Evolutionary conservation across 1,284 basidiomycete genomes (phyloP).

Genomic region (Leccinum griseonigrum): DNA sequence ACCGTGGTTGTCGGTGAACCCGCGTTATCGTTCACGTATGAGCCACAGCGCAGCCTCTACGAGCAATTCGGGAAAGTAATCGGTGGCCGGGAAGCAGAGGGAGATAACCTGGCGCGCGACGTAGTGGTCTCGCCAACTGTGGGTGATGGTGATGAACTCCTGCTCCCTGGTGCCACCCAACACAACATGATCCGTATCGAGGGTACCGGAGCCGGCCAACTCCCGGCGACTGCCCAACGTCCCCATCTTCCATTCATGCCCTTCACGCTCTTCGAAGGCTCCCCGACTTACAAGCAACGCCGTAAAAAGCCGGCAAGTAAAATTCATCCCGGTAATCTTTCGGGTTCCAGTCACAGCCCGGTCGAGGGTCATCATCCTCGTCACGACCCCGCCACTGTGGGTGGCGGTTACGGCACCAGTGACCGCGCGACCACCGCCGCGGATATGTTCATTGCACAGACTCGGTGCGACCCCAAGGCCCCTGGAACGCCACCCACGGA

Average conservation of each 20-base stretch:
- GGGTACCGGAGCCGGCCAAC: slow-evolving; percentile 12
- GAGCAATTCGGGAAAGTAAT: slow-evolving; percentile 76
- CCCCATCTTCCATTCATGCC: slow-evolving; percentile 55
- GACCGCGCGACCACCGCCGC: slow-evolving; percentile 46
- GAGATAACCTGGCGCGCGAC: slow-evolving; percentile 46
- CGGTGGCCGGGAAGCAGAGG: slow-evolving; percentile 39
- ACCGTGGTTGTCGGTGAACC: slow-evolving; percentile 78
- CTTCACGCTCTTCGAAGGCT: slow-evolving; percentile 79
- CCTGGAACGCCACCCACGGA: slow-evolving; percentile 20
- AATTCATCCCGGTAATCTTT: slow-evolving; percentile 23
- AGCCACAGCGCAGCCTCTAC: slow-evolving; percentile 79
- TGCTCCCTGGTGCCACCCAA: slow-evolving; percentile 3
- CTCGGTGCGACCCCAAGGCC: slow-evolving; percentile 48
- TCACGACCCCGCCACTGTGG: slow-evolving; percentile 29
- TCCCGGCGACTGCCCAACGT: slow-evolving; percentile 30
- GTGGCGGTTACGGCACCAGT: slow-evolving; percentile 32
- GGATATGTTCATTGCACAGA: slow-evolving; percentile 64
- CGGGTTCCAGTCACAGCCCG: slow-evolving; percentile 24
- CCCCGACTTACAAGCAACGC: slow-evolving; percentile 83
- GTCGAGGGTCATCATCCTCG: slow-evolving; percentile 22
- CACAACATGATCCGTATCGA: slow-evolving; percentile 31
- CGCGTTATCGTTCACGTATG: slow-evolving; percentile 79
- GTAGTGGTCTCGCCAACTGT: slow-evolving; percentile 16
- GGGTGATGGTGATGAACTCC: slow-evolving; percentile 11
- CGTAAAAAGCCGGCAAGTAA: slow-evolving; percentile 63